Percentiles rank a stretch among this genome's conserved stretches.
Conservation (phyloP, 1,284 basidiomycete genomes). For the Meira nashicola region DNA sequence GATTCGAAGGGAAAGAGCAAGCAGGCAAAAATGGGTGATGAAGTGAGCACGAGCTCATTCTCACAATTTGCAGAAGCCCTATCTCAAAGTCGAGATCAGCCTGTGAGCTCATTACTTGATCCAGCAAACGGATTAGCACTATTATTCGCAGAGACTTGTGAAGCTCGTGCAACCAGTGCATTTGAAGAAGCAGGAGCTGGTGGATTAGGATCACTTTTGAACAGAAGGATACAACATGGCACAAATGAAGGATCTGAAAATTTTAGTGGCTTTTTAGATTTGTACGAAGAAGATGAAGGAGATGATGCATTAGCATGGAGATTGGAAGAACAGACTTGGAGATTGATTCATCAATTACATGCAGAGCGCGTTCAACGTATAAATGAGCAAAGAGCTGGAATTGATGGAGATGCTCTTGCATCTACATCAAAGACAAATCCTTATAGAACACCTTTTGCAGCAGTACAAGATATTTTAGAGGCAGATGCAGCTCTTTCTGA, state of each 20-base stretch:
- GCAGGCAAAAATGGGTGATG: no score
- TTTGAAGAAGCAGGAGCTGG: neutral
- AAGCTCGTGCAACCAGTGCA: neutral
- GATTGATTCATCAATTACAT: constrained; percentile 11
- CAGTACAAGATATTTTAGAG: constrained; percentile 43
- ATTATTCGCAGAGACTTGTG: constrained; percentile 6
- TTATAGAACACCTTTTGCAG: constrained; percentile 46
- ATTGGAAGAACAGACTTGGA: constrained; percentile 19
- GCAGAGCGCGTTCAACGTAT: constrained; percentile 5
- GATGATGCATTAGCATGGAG: constrained; percentile 6
- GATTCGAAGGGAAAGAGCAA: no score
- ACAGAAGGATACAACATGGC: no score
- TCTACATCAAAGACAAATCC: constrained; percentile 14
- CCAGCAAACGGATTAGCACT: neutral
- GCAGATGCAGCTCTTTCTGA: constrained; percentile 37
- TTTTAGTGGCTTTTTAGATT: neutral
- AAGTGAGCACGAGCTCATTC: constrained; percentile 1
- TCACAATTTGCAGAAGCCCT: constrained; percentile 5
- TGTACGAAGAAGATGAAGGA: neutral
- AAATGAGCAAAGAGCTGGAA: neutral
- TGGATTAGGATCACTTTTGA: no score
- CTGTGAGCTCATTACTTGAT: constrained; percentile 1
- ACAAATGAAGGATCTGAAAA: neutral
- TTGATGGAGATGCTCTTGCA: neutral
- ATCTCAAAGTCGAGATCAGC: neutral